Evolutionary conservation across 345 rosid species (phyloP).

Genomic region (Odontarrhena argentea): DNA sequence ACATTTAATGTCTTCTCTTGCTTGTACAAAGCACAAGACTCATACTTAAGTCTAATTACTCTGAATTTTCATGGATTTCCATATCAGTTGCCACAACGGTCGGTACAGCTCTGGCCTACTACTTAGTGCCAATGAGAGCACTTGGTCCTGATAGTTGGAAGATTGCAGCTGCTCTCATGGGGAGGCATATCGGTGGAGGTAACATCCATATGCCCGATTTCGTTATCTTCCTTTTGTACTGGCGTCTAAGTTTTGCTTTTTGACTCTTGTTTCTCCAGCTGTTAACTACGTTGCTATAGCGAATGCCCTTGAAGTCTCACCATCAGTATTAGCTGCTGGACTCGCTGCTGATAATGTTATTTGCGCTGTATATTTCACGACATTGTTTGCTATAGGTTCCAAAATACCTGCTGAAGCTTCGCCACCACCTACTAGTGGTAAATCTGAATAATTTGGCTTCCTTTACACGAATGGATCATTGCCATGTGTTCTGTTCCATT

Average conservation of each 20-base stretch:
- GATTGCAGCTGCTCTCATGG: constrained; percentile 95
- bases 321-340: constrained; percentile 79
- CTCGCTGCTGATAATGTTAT: constrained; percentile 94
- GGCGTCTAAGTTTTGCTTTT: constrained; percentile 25
- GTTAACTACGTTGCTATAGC: constrained; percentile 86
- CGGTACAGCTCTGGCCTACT: constrained; percentile 74
- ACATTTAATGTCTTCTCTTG: neutral
- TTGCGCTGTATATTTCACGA: constrained; percentile 73
- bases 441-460: constrained; percentile 4
- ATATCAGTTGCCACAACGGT: constrained; percentile 69
- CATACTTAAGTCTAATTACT: too few species aligned
- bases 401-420: constrained; percentile 68
- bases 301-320: constrained; percentile 64
- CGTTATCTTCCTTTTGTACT: neutral
- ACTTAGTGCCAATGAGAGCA: constrained; percentile 79
- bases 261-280: constrained; percentile 46
- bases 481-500: constrained; percentile 13
- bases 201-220: neutral
- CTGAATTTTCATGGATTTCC: neutral
- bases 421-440: constrained; percentile 51
- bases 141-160: constrained; percentile 92
- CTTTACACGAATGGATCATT: neutral
- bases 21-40: neutral
- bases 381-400: constrained; percentile 80
- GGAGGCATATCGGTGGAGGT: constrained; percentile 90